Percentiles rank a stretch among this genome's conserved stretches.
Evolutionary conservation across 208 protist species (phyloP).

Genomic region (Naegleria lovaniensis): DNA sequence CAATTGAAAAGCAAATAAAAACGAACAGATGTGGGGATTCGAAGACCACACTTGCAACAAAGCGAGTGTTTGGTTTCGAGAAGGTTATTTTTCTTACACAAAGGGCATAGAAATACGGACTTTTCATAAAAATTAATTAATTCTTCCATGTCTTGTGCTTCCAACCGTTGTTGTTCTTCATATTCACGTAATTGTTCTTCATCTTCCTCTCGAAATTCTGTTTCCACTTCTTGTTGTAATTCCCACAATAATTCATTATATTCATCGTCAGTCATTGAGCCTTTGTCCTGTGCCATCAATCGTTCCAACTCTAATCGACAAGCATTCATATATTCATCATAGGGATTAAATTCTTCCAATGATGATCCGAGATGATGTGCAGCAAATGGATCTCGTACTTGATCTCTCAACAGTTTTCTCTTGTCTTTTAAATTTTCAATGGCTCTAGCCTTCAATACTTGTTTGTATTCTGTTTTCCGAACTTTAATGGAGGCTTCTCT

Average conservation of each 20-base stretch:
- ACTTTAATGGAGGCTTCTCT: neutral
- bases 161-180: neutral
- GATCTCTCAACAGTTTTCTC: neutral
- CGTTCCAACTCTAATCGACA: neutral
- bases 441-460: neutral
- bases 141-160: neutral
- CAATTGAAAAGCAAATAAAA: neutral
- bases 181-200: neutral
- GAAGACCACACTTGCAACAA: neutral
- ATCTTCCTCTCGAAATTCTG: neutral
- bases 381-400: neutral
- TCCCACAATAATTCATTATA: neutral
- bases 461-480: neutral
- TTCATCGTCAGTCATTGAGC: neutral
- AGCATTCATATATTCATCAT: neutral
- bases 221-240: neutral
- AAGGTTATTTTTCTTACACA: neutral
- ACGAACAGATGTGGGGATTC: neutral
- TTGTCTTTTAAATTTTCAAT: neutral
- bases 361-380: neutral
- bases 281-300: neutral
- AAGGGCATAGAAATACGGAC: neutral
- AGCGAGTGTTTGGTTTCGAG: constrained; percentile 1
- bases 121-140: constrained; percentile 8
- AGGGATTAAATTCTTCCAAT: neutral